phyloP scores from a whole-genome alignment of 371 early-diverging fungal genomes.

The Syncephalastrum racemosum region DNA sequence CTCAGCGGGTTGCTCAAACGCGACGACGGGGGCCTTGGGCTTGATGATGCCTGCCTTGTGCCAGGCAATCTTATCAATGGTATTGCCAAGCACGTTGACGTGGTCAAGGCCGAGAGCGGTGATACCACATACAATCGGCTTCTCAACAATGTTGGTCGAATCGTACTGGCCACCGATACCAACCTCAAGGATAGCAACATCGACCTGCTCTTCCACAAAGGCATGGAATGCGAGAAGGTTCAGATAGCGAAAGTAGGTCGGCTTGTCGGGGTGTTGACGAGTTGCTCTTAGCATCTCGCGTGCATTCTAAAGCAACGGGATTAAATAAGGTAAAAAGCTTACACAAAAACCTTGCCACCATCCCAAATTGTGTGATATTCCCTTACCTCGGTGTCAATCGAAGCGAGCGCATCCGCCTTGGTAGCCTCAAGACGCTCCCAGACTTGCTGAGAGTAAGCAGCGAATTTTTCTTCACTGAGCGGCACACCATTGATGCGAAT shows the following conservation, averaged over 20 bases:
- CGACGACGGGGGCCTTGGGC: slow-evolving; percentile 66
- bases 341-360: no score
- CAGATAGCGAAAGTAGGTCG: slow-evolving; percentile 89
- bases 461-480: slow-evolving; percentile 72
- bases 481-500: slow-evolving; percentile 91
- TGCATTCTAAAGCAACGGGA: slow-evolving; percentile 11
- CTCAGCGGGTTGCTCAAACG: slow-evolving; percentile 68
- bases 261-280: slow-evolving; percentile 63
- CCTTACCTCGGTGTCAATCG: slow-evolving; percentile 15
- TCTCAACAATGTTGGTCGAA: slow-evolving; percentile 75
- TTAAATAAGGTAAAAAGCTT: no score
- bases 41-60: slow-evolving; percentile 95
- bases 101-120: slow-evolving; percentile 85
- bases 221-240: slow-evolving; percentile 87
- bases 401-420: slow-evolving; percentile 39
- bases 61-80: slow-evolving; percentile 86
- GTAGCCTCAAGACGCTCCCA: slow-evolving; percentile 73
- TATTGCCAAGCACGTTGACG: slow-evolving; percentile 69
- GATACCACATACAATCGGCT: slow-evolving; percentile 79
- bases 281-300: slow-evolving; percentile 30
- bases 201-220: slow-evolving; percentile 79
- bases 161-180: slow-evolving; percentile 89
- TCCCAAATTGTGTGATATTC: no score
- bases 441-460: slow-evolving; percentile 84
- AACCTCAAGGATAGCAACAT: slow-evolving; percentile 80